Evolutionary conservation across 2,329 filamentous ascomycete genomes (phyloP).

Genomic region (Fusarium vanettenii): DNA sequence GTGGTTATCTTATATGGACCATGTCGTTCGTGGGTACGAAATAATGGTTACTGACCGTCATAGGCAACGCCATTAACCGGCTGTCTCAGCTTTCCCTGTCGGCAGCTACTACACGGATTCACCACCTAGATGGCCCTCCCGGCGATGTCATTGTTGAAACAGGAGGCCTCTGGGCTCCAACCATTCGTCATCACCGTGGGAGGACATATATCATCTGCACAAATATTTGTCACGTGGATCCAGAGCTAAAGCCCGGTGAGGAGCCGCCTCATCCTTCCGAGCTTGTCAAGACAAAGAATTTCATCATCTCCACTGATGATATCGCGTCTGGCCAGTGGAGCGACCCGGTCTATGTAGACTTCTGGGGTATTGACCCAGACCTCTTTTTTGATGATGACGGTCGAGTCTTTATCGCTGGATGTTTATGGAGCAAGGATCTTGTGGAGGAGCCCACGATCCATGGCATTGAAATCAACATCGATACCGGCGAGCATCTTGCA

Average conservation of each 20-base stretch:
- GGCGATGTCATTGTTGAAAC: neutral
- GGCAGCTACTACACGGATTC: neutral
- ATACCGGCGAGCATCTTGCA: constrained; percentile 46
- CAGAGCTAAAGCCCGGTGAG: neutral
- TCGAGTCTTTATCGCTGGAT: constrained; percentile 42
- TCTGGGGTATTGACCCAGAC: constrained; percentile 42
- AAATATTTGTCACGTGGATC: neutral
- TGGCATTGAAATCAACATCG: constrained; percentile 46
- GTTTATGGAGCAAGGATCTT: constrained; percentile 26
- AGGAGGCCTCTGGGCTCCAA: constrained; percentile 19
- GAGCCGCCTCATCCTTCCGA: neutral
- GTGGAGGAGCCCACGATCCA: constrained; percentile 19
- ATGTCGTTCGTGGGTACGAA: neutral
- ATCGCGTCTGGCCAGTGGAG: constrained; percentile 8
- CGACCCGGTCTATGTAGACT: constrained; percentile 8
- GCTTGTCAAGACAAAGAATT: neutral
- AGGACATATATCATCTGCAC: constrained; percentile 14
- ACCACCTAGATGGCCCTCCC: neutral
- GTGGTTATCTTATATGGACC: neutral
- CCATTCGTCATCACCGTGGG: constrained; percentile 7
- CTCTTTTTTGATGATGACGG: constrained; percentile 24
- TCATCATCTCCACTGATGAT: constrained; percentile 5
- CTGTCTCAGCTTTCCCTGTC: neutral
- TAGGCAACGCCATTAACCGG: constrained; percentile 9
- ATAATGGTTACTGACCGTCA: neutral